Percentiles rank a stretch among this genome's conserved stretches.
phyloP scores from a whole-genome alignment of 441 rosid genomes.

The Adansonia gregorii region DNA sequence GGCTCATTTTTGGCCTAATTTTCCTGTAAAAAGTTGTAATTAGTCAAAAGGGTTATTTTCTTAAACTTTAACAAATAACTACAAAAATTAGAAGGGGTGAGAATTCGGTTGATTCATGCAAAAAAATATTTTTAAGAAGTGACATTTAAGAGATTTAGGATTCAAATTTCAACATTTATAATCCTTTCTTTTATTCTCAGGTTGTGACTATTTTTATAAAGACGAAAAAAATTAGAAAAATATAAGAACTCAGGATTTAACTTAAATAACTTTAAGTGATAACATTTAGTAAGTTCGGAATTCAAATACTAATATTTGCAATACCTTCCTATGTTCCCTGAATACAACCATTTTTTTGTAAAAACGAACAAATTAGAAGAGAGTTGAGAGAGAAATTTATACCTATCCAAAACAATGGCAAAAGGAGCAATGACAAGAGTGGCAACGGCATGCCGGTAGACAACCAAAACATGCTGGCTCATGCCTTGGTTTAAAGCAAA shows the following conservation, averaged over 20 bases:
- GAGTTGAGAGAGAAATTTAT: neutral
- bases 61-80: neutral
- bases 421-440: slow-evolving; percentile 58
- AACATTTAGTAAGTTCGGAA: neutral
- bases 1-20: slow-evolving; percentile 61
- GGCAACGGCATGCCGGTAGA: slow-evolving; percentile 60
- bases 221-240: too few relatives aligned
- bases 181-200: neutral
- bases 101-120: neutral
- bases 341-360: neutral
- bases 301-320: neutral
- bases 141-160: neutral
- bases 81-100: neutral
- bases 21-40: slow-evolving; percentile 45
- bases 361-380: neutral
- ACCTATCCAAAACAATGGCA: slow-evolving; percentile 34
- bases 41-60: neutral
- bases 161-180: neutral
- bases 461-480: slow-evolving; percentile 58
- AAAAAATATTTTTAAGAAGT: neutral
- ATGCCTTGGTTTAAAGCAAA: slow-evolving; percentile 58
- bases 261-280: neutral
- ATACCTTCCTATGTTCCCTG: neutral
- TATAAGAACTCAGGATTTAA: too few relatives aligned
- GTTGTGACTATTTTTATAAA: too few relatives aligned